Conservation (phyloP, 148 eudicot genomes). For the Salicornia ramosissima region DNA sequence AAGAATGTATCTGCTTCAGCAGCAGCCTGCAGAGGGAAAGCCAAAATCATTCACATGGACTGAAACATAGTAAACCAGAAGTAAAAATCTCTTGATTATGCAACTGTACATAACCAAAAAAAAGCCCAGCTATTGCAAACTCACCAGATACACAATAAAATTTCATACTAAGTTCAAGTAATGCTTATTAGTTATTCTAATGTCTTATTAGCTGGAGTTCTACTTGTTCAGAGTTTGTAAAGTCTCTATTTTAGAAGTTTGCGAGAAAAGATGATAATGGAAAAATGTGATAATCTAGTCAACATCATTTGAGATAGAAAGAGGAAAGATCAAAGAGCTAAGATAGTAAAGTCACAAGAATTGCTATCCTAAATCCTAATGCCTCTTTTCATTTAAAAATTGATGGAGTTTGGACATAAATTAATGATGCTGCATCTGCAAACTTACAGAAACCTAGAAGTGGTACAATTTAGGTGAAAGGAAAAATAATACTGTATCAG, state of each 20-base stretch:
- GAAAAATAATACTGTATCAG: no score
- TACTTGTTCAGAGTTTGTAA: no score
- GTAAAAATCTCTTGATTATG: neutral
- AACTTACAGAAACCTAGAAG: no score
- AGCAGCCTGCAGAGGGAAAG: slow-evolving; percentile 48
- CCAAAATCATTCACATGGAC: neutral
- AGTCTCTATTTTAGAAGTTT: no score
- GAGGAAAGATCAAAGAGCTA: no score
- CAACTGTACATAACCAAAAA: neutral
- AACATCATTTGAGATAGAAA: neutral
- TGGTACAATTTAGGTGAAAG: no score
- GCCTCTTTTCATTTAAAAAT: no score
- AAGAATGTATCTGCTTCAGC: slow-evolving; percentile 98
- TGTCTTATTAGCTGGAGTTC: neutral
- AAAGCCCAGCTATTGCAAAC: neutral
- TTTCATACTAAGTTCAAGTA: neutral
- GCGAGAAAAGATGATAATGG: neutral
- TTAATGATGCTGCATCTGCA: no score
- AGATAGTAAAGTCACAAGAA: no score
- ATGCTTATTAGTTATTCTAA: neutral
- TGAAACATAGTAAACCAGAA: neutral
- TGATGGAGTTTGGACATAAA: no score
- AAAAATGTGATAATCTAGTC: neutral
- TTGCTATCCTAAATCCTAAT: no score
- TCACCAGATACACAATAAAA: neutral